Percentiles rank a stretch among this genome's conserved stretches.
Evolutionary conservation across 2,329 filamentous ascomycete genomes (phyloP).

Genomic region (Aspergillus brunneoviolaceus): DNA sequence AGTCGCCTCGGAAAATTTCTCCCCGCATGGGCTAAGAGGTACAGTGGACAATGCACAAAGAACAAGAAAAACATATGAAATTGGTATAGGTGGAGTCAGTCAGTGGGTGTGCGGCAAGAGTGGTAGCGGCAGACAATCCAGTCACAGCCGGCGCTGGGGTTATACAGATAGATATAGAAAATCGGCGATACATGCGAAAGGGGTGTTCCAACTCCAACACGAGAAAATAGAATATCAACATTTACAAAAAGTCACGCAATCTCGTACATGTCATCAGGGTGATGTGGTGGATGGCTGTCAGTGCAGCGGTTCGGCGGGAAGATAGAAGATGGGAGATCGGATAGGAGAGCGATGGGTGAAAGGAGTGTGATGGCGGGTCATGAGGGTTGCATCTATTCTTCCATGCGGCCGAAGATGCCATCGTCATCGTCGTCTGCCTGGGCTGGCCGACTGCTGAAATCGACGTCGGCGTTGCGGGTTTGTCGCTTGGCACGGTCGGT

Average conservation of each 20-base stretch:
- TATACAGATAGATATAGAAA: conserved; percentile 2
- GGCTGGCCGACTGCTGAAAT: conserved; percentile 43
- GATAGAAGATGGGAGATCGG: neutral
- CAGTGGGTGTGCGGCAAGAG: neutral
- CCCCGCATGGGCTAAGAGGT: neutral
- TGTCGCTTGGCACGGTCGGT: conserved; percentile 40
- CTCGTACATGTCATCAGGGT: conserved; percentile 40
- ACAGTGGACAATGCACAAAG: neutral
- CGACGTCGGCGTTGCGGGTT: conserved; percentile 36
- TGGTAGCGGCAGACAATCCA: conserved; percentile 7
- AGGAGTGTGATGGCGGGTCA: neutral
- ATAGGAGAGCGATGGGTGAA: conserved; percentile 1
- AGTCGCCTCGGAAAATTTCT: neutral
- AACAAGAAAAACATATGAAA: conserved; percentile 5
- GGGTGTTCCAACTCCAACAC: conserved; percentile 25
- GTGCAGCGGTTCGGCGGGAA: conserved; percentile 14
- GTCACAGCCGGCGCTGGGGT: neutral
- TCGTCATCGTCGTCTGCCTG: conserved; percentile 88
- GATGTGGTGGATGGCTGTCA: conserved; percentile 16
- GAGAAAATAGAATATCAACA: conserved; percentile 29
- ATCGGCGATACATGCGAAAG: conserved; percentile 25
- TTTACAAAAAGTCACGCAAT: conserved; percentile 36
- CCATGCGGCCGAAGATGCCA: conserved; percentile 94
- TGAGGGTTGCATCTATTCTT: conserved; percentile 61
- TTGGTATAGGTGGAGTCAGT: conserved; percentile 7